These are phyloP conservation scores for Gossypium davidsonii DNA, from an alignment of 441 rosid species.

Conservation along the genomic window DNA sequence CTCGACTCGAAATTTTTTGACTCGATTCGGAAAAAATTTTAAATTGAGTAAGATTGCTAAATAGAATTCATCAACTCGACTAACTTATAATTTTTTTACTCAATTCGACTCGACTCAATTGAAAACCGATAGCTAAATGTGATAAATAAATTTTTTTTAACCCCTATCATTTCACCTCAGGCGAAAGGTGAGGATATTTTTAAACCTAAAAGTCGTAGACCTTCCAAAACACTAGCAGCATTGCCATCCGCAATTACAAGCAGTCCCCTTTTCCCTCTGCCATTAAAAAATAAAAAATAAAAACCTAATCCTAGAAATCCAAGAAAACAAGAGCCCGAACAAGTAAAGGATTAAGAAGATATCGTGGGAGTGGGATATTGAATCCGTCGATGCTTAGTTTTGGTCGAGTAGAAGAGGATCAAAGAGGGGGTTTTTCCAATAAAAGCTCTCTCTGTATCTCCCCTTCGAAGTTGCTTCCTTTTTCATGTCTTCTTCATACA, in stretches of 20 bases:
- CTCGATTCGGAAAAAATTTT: too few relatives aligned
- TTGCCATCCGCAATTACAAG: not conserved
- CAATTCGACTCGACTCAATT: too few relatives aligned
- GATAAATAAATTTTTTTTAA: too few relatives aligned
- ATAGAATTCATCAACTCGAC: too few relatives aligned
- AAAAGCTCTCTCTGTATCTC: slow-evolving; percentile 44
- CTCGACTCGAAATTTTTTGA: too few relatives aligned
- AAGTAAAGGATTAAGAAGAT: not conserved
- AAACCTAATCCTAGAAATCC: not conserved
- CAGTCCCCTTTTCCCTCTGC: not conserved
- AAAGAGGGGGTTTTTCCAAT: slow-evolving; percentile 38
- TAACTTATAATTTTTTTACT: too few relatives aligned
- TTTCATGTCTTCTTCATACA: slow-evolving; percentile 89
- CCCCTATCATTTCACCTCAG: too few relatives aligned
- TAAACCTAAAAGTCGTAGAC: not conserved
- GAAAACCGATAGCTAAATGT: too few relatives aligned
- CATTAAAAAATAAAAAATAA: not conserved
- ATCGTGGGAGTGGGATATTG: not conserved
- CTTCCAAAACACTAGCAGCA: not conserved
- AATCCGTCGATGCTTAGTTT: slow-evolving; percentile 37
- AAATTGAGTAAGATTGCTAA: rapidly evolving
- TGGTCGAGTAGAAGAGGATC: slow-evolving; percentile 28
- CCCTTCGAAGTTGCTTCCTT: slow-evolving; percentile 19
- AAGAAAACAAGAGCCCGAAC: not conserved
- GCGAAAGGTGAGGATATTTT: too few relatives aligned